phyloP scores from a whole-genome alignment of 352 stramenopile genomes.

The Phytopythium delawarense region DNA sequence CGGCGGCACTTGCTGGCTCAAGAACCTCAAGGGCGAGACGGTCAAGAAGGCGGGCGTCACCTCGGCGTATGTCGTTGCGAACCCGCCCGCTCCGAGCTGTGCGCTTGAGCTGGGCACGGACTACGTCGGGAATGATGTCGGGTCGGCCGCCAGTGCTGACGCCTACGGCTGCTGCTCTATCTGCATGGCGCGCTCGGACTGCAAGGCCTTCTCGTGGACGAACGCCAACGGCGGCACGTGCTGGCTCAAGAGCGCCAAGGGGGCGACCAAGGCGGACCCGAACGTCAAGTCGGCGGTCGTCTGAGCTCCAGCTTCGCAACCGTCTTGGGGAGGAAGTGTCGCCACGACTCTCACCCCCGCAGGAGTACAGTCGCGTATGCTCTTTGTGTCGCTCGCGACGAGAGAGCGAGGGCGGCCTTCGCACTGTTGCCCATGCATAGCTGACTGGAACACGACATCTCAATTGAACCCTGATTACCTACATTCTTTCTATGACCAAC shows the following conservation, averaged over 20 bases:
- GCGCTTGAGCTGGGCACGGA: conserved; percentile 19
- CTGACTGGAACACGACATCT: not conserved
- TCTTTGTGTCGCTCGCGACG: not conserved
- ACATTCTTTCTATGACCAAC: too few species aligned
- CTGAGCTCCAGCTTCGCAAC: not conserved
- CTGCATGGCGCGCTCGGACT: conserved; percentile 15
- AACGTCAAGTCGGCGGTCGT: conserved; percentile 16
- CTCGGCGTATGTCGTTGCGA: conserved; percentile 12
- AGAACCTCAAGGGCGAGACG: conserved; percentile 25
- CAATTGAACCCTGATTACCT: too few species aligned
- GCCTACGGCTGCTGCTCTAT: conserved; percentile 17
- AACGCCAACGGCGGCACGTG: conserved; percentile 17
- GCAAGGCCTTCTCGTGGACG: conserved; percentile 43
- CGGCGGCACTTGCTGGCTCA: conserved; percentile 27
- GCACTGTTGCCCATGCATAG: not conserved
- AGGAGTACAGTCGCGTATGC: not conserved
- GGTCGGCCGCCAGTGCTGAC: conserved; percentile 8
- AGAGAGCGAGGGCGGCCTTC: not conserved
- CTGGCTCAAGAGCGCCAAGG: conserved; percentile 44
- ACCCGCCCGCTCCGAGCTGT: conserved; percentile 20
- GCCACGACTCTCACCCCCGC: not conserved
- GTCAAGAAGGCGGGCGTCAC: conserved; percentile 9
- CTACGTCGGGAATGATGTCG: conserved; percentile 30
- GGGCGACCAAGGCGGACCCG: conserved; percentile 1
- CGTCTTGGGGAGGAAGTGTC: too few species aligned